Conservation (phyloP, 139 green algal species). For the Chlamydomonas asymmetrica region DNA sequence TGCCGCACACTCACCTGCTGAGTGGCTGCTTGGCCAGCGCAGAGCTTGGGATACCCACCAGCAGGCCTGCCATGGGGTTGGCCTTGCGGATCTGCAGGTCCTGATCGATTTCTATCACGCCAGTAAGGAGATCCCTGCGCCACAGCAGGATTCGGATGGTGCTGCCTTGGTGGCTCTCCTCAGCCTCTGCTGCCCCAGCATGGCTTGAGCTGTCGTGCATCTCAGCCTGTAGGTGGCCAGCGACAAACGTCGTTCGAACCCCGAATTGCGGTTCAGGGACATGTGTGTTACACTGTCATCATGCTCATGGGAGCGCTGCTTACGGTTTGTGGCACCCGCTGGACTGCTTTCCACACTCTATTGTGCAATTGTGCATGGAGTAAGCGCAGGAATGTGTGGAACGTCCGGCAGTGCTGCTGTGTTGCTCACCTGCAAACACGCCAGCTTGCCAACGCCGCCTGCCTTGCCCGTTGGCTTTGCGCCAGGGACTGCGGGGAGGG, state of each 20-base stretch:
- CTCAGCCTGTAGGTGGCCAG: too few species aligned
- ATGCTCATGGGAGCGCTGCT: too few species aligned
- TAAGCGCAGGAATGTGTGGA: too few species aligned
- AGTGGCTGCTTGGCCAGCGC: conserved; percentile 24
- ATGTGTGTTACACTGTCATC: too few species aligned
- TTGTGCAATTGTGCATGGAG: too few species aligned
- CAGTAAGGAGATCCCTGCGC: conserved; percentile 29
- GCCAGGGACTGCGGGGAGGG: neutral
- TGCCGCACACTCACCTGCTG: too few species aligned
- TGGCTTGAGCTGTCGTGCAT: too few species aligned
- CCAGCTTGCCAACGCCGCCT: neutral
- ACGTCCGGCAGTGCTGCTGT: too few species aligned
- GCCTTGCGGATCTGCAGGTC: conserved; percentile 11
- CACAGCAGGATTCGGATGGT: conserved; percentile 19
- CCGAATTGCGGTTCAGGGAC: too few species aligned
- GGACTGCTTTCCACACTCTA: too few species aligned
- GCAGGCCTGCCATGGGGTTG: conserved; percentile 11
- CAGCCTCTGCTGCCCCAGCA: neutral
- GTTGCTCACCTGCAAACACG: conserved; percentile 13
- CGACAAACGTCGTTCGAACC: too few species aligned
- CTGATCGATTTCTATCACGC: conserved; percentile 30
- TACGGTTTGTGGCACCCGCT: too few species aligned
- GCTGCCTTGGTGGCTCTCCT: neutral
- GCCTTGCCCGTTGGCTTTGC: neutral
- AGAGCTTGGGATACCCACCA: conserved; percentile 6